Evolutionary conservation across 1,139 yeast genomes (phyloP).

Genomic region (Blastobotrys ciferrii): DNA sequence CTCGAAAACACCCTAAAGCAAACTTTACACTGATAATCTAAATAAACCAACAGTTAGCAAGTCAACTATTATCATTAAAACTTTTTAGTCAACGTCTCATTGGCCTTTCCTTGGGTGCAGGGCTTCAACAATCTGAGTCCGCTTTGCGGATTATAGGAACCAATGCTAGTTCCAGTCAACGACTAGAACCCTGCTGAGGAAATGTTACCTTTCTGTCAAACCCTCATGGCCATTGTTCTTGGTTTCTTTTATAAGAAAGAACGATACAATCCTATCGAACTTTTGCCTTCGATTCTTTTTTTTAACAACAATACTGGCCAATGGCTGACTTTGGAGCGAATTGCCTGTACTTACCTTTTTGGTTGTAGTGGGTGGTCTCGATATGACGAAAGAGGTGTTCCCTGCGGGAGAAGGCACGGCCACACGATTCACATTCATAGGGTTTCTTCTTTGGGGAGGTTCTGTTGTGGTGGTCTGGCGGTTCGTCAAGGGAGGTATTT

Average conservation of each 20-base stretch:
- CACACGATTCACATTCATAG: conserved; percentile 29
- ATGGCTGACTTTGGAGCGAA: too few relatives aligned
- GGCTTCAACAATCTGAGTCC: background rate
- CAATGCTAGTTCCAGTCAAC: background rate
- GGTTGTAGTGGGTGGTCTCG: conserved; percentile 32
- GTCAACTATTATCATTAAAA: too few relatives aligned
- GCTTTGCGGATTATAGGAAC: too few relatives aligned
- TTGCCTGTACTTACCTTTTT: conserved; percentile 26
- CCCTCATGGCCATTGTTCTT: too few relatives aligned
- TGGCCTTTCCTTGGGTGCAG: background rate
- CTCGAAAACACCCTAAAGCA: conserved; percentile 30
- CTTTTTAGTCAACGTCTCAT: background rate
- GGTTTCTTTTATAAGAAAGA: too few relatives aligned
- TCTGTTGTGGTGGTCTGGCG: conserved; percentile 7
- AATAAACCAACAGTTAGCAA: background rate
- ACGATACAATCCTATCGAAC: too few relatives aligned
- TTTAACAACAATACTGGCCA: too few relatives aligned
- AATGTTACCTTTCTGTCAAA: too few relatives aligned
- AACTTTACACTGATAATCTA: conserved; percentile 27
- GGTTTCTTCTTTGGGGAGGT: conserved; percentile 24
- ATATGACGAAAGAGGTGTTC: conserved; percentile 30
- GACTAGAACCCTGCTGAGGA: too few relatives aligned
- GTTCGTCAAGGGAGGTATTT: conserved; percentile 8
- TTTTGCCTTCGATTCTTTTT: too few relatives aligned
- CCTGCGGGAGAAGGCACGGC: conserved; percentile 29